Base-by-base conservation (phyloP, 2,329 filamentous ascomycete species). In the Penicillium verrucosum region DNA sequence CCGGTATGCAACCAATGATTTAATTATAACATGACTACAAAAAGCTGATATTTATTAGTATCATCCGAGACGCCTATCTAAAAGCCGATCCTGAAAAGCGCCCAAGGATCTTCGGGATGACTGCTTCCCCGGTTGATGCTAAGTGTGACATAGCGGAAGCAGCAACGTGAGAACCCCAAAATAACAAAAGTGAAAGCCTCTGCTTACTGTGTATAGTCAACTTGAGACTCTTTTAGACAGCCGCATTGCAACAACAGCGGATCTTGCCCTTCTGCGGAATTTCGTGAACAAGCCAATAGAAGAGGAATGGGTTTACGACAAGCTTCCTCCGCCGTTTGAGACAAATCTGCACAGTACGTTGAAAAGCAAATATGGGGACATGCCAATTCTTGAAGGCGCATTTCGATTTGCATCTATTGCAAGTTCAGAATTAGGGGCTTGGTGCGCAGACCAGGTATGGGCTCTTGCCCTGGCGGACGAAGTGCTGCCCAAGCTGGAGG, bases 31-130 rank as follows among this genome's bases (percentile, higher is more conserved):
- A 2, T 25, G 11, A 14, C 9, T 3, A 14, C 4, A 21, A 60
- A 60, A 32, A 49, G 12, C 51, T 64, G 40, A 65, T 40, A 29
- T 42, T 37, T 11, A 38, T 44, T 57, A 82, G 81, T 29, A 94
- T 99, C 57, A 90, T 99, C 75, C 92, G 89, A 65, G 89, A 96
- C 57, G 92, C 90, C 64, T 97, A 97, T 68, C 61, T 85, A 1
- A 74, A 80, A 2, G 77, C 80, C 30, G 75, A 79, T 0, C 60
- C 71, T 0, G 65, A 69, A 0, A 76, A 75, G 46, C 81, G 85
- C 5, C 94, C 94, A 4, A 88, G 87, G 37, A 86, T 99, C 21
- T 89, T 99, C 63, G 93, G 93, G 27, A 97, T 97, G 93, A 99
- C 94, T 1, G 94, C 94, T 8, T 97, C 94, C 0, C 94, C 94